phyloP scores from a whole-genome alignment of 2,329 filamentous ascomycete genomes.

The Eutypa lata region DNA sequence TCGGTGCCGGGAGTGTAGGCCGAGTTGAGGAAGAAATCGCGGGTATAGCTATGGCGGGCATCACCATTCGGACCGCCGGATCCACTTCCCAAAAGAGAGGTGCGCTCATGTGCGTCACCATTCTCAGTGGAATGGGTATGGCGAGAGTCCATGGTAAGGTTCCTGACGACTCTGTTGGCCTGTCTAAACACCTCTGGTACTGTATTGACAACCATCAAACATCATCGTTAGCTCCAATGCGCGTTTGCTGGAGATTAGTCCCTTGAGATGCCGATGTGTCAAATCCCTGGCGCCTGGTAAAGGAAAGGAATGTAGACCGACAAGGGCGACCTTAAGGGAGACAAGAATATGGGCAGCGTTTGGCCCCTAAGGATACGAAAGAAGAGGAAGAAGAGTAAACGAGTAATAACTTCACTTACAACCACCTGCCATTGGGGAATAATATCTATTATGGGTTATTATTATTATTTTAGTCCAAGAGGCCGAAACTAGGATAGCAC shows the following conservation, averaged over 20 bases:
- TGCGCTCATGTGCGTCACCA: conserved; percentile 23
- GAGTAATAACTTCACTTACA: too few species aligned
- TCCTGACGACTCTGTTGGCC: conserved; percentile 21
- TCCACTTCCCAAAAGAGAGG: conserved; percentile 21
- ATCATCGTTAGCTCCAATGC: conserved; percentile 24
- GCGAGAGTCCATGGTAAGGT: conserved; percentile 5
- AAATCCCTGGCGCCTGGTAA: not conserved
- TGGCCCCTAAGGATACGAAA: too few species aligned
- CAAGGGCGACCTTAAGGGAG: too few species aligned
- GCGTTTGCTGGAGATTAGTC: conserved; percentile 3
- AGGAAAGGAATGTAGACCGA: not conserved
- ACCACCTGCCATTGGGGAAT: too few species aligned
- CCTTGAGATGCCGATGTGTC: conserved; percentile 1
- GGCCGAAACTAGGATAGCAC: too few species aligned
- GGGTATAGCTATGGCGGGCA: conserved; percentile 24
- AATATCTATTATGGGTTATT: too few species aligned
- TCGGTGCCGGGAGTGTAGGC: conserved; percentile 51
- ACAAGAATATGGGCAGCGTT: too few species aligned
- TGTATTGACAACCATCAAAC: conserved; percentile 24
- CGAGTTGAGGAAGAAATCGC: conserved; percentile 47
- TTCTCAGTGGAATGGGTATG: conserved; percentile 14
- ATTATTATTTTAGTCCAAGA: too few species aligned
- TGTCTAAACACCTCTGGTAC: conserved; percentile 23
- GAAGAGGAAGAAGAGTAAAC: too few species aligned
- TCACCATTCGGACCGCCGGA: conserved; percentile 15